Base-by-base conservation (phyloP, 2,329 filamentous ascomycete species). In the Aspergillus japonicus region DNA sequence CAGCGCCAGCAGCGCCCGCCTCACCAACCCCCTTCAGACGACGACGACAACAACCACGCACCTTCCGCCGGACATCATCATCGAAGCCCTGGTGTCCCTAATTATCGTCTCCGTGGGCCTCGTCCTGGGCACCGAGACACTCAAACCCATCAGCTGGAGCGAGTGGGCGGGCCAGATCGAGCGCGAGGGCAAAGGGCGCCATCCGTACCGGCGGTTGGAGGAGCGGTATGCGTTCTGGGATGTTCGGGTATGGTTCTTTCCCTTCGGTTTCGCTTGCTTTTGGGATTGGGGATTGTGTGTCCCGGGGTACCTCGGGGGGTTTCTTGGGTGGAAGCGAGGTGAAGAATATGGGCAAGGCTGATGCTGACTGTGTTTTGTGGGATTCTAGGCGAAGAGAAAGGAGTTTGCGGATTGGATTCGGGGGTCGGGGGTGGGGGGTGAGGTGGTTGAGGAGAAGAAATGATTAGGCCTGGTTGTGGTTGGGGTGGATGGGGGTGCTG, bases 81-180 rank as follows among this genome's bases (percentile, higher is more conserved):
- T 96, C 67, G 95, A 99, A 78, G 92, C 93, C 1, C 81, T 98
- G 16, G 75, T 90, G 48, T 90, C 92, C 1, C 88, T 95, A 5
- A 75, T 96, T 24, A 73, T 93, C n/a, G 83, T 96, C n/a, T 90
- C 89, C 57, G 74, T 92, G 0, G 95, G 94, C 47, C 86, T 98
- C 29, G 92, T 97, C 0, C 76, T 92, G 0, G 87, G 88, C 39
- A 89, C 91, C 3, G 88, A 91, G 12, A 85, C 87, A 49, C 81
- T 98, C 64, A 89, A 91, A 73, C 95, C 95, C 2, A 94, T 98
- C 68, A 93, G 81, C 84, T 98, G 73, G 91, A 96, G 81, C 82
- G 89, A 62, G 83, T 95, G 77, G 89, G 89, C 67, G 75, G 87
- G 88, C 29, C 84, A 89, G 69, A 86, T 89, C 39, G 87, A 91